Evolutionary conservation across 2,329 filamentous ascomycete genomes (phyloP), one percentile per base, ranked within the genome.

Genomic region (Beauveria sp.): DNA sequence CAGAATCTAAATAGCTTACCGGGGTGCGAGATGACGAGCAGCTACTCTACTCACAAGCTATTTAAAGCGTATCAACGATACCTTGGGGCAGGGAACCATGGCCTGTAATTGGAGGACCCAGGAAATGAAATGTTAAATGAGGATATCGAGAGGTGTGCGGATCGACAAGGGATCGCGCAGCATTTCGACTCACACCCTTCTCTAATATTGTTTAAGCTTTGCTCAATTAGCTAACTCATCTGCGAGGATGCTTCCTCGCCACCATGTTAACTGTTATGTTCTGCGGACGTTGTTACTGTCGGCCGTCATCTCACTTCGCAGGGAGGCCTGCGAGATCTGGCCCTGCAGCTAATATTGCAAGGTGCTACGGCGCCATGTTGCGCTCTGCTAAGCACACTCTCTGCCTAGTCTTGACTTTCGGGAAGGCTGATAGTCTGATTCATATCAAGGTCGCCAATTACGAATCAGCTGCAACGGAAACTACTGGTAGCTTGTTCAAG

Each of bases 51-150:
- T 42, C 31, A 34, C 31, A 14, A 5, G 31, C 31, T 34, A 34
- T 34, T 34, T 38, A 7, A 22, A 50, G 28, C 34, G 48, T 60
- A 20, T 26, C 48, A 60, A 52, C 57, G 12, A 40, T 26, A 60
- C 18, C 20, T 24, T 10, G n/a, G 10, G 34, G 38, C 48, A 46
- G 5, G 24, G 26, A 51, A 16, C n/a, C 16, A 42, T 16, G 48
- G 8, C 57, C 38, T 52, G 57, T 24, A 26, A 60, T 53, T 60
- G 49, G 58, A 40, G 50, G 34, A 28, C 38, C 31, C 50, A 42
- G 59, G 59, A 61, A 61, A 61, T 61, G 59, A 61, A 43, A 34
- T 40, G 31, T 55, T 49, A 54, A 61, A 55, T 60, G 57, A 60
- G 26, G 5, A 53, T 16, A 18, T 22, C 20, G 24, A 34, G 38